phyloP scores from a whole-genome alignment of 306 rosid species.

The Cucurbita pepo region DNA sequence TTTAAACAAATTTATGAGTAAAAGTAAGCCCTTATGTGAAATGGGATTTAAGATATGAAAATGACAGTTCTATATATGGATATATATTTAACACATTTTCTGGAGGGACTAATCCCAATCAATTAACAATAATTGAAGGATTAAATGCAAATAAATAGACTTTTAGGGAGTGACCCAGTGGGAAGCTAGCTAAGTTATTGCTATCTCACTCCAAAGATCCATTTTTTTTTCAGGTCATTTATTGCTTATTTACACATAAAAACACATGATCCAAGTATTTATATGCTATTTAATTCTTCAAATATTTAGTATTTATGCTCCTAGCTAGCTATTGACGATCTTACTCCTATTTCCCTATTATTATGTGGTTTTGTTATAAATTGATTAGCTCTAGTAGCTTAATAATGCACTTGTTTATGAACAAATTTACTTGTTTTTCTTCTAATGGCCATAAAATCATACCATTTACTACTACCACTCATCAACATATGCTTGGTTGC shows the following conservation, averaged over 20 bases:
- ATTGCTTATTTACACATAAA: background rate
- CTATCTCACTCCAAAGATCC: background rate
- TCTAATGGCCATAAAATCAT: background rate
- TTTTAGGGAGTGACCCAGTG: background rate
- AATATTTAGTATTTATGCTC: background rate
- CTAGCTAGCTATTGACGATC: background rate
- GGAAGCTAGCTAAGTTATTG: background rate
- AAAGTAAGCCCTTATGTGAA: background rate
- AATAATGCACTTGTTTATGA: background rate
- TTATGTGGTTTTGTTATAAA: background rate
- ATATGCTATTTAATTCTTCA: no score
- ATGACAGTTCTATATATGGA: background rate
- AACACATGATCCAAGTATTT: background rate
- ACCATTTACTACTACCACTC: background rate
- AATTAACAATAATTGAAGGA: background rate
- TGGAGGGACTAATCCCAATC: background rate
- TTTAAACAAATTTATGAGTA: background rate
- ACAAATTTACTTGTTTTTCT: background rate
- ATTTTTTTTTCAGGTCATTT: background rate
- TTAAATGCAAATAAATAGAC: background rate
- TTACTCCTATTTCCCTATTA: background rate
- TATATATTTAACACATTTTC: background rate
- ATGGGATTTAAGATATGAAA: background rate
- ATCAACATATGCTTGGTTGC: background rate
- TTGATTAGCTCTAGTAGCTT: background rate